These are phyloP conservation scores for Penicillium glabrum DNA, from an alignment of 2,329 filamentous ascomycete species.

Conservation along the genomic window DNA sequence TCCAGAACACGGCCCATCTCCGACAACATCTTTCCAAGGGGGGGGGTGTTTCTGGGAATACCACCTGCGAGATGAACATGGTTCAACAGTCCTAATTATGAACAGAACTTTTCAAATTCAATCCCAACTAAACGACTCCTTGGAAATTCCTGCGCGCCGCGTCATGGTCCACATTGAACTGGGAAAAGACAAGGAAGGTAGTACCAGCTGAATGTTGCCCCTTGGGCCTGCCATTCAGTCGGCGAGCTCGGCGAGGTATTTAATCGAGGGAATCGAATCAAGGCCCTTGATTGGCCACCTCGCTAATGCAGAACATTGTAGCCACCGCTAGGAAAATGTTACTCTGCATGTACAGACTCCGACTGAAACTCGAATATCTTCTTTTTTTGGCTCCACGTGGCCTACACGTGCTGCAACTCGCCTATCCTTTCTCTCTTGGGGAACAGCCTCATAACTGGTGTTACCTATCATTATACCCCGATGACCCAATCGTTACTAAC, in stretches of 20 bases:
- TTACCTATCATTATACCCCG: conserved; percentile 15
- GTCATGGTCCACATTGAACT: neutral
- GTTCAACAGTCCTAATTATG: neutral
- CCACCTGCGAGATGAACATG: conserved; percentile 11
- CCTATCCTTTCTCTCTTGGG: conserved; percentile 18
- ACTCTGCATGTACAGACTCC: conserved; percentile 7
- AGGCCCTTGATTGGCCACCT: neutral
- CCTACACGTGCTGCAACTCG: conserved; percentile 23
- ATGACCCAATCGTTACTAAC: neutral
- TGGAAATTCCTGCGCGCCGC: neutral
- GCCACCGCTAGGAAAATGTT: conserved; percentile 2
- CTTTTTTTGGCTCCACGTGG: conserved; percentile 18
- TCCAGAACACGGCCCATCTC: conserved; percentile 5
- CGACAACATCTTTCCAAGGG: neutral
- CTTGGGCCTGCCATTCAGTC: neutral
- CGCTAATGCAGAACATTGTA: conserved; percentile 17
- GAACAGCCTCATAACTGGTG: conserved; percentile 6
- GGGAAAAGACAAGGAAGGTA: neutral
- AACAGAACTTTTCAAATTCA: neutral
- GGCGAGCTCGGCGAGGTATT: neutral
- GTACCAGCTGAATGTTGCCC: conserved; percentile 3
- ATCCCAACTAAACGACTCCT: conserved; percentile 1
- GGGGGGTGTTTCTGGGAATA: neutral
- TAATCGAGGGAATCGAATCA: neutral
- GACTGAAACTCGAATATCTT: conserved; percentile 4